A percentile compares a stretch with the other conserved stretches of the same genome.
These are phyloP conservation scores for Cystobasidium onofrii DNA, from an alignment of 768 basidiomycete genomes.

Conservation along the genomic window DNA sequence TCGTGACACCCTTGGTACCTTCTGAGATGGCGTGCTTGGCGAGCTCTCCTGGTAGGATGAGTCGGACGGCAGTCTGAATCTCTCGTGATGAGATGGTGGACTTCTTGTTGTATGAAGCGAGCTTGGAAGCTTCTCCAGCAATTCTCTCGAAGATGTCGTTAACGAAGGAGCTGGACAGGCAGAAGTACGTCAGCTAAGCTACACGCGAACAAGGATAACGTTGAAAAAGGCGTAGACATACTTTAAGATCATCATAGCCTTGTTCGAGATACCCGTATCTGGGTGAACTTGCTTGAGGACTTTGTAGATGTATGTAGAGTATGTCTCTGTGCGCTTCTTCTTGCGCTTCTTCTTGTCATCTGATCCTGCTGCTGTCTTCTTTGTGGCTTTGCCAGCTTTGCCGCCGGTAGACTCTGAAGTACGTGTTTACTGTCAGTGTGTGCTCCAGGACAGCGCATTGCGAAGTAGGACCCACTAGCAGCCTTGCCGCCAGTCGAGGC, in stretches of 20 bases:
- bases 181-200: background rate
- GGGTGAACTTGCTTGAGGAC: conserved; percentile 69
- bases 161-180: conserved; percentile 37
- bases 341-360: conserved; percentile 48
- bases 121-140: conserved; percentile 55
- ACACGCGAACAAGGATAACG: conserved; percentile 34
- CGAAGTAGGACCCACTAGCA: conserved; percentile 9
- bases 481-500: conserved; percentile 46
- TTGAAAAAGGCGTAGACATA: background rate
- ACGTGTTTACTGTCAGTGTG: conserved; percentile 38
- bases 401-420: conserved; percentile 49
- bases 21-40: conserved; percentile 91
- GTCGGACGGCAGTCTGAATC: conserved; percentile 92
- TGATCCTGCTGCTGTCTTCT: conserved; percentile 35
- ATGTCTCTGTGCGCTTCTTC: conserved; percentile 30
- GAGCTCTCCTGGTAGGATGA: conserved; percentile 86
- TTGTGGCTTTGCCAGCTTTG: conserved; percentile 32
- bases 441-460: background rate
- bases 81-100: conserved; percentile 98
- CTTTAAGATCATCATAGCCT: conserved; percentile 43
- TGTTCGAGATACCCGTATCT: conserved; percentile 98
- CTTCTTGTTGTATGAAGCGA: conserved; percentile 95
- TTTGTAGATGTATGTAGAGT: conserved; percentile 44
- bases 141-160: conserved; percentile 49
- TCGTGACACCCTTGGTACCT: conserved; percentile 60